Base-by-base conservation (phyloP, 2,329 filamentous ascomycete genomes). In the Neopestalotiopsis clavispora region DNA sequence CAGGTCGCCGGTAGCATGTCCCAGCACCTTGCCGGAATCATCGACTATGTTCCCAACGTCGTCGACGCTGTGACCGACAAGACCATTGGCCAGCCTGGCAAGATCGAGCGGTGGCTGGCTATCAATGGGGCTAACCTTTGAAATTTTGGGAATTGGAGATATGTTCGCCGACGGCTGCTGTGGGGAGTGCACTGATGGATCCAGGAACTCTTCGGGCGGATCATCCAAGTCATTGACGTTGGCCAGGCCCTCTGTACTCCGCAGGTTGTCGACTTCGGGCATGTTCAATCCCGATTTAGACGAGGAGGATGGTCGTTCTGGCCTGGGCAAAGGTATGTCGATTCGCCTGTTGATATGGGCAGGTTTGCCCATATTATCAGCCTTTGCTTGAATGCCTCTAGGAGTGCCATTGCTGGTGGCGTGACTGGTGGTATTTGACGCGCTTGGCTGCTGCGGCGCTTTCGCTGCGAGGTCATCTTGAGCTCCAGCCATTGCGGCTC, bases 41-140 rank as follows among this genome's bases (percentile, higher is more conserved):
- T 85, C 84, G 17, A 88, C 75, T 40, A 88, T 80, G 74, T 87
- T 87, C 67, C 86, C 86, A 62, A 86, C 86, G 74, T 88, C 86
- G 69, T 88, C 85, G 30, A 88, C 80, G 52, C 74, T 80, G 71
- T 84, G 84, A 57, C 84, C 86, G 61, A 82, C 80, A 28, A 88
- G 81, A 20, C 82, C 83, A 17, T 75, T 69, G 1, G 81, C 82
- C 7, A 84, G 78, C 12, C 76, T 68, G 61, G 77, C 49, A 62
- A 81, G 75, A 69, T 80, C 70, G 61, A 67, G 64, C 58, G 75
- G 71, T 62, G 76, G 69, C 17, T 76, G 70, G 56, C 80, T 77
- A 52, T 76, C 75, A 30, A 86, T 76, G 10, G 81, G 80, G 2
- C 79, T 74, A 68, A 85, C 82, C 67, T 80, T 82, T 14, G 82